A percentile compares a stretch with the other conserved stretches of the same genome.
These are phyloP conservation scores for Suillus paluster DNA, from an alignment of 768 basidiomycete genomes.

Conservation along the genomic window DNA sequence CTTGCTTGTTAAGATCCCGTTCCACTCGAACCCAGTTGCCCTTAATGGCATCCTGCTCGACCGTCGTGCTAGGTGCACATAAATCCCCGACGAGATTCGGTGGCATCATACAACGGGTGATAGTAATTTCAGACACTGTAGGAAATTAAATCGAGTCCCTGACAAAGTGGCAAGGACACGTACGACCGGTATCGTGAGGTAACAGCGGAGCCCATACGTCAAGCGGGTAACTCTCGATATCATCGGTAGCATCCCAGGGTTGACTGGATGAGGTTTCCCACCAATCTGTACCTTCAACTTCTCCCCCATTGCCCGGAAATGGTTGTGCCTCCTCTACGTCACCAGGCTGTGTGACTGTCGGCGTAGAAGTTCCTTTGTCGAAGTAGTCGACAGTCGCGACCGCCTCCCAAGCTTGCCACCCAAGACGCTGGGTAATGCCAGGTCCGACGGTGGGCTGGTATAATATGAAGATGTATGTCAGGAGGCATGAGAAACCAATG, in stretches of 20 bases:
- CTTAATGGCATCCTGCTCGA: constrained; percentile 73
- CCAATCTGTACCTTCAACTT: constrained; percentile 56
- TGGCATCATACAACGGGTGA: constrained; percentile 68
- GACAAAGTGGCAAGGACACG: constrained; percentile 24
- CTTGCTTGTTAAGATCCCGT: constrained; percentile 74
- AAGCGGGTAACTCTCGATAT: constrained; percentile 74
- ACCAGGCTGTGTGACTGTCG: neutral
- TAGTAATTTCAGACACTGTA: constrained; percentile 76
- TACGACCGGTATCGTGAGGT: constrained; percentile 77
- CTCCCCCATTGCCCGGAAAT: constrained; percentile 16
- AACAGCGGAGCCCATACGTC: constrained; percentile 81
- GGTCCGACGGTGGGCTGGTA: constrained; percentile 80
- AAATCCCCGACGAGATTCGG: constrained; percentile 58
- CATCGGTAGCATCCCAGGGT: constrained; percentile 43
- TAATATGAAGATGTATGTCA: constrained; percentile 79
- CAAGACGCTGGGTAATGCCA: constrained; percentile 70
- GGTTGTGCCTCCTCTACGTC: constrained; percentile 11
- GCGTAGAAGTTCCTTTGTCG: constrained; percentile 3
- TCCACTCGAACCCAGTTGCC: constrained; percentile 92
- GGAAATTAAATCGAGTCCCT: neutral
- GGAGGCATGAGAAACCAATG: constrained; percentile 69
- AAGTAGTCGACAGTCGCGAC: constrained; percentile 41
- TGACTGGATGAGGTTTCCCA: constrained; percentile 58
- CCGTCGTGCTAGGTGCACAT: constrained; percentile 72
- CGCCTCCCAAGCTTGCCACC: constrained; percentile 90